Conservation (phyloP, 139 green algal species). For the Volvox reticuliferus region DNA sequence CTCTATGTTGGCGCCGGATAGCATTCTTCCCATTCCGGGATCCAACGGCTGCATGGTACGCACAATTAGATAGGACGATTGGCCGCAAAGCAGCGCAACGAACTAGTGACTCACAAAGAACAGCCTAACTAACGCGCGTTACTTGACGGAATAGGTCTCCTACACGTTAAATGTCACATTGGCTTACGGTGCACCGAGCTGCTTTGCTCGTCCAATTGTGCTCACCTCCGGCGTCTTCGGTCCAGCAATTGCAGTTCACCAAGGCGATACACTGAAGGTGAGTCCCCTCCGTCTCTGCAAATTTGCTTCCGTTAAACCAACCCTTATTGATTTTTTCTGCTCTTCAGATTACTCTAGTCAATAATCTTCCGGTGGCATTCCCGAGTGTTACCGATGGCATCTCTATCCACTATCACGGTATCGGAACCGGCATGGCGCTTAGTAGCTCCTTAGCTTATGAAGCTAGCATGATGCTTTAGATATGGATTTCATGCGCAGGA, state of each 20-base stretch:
- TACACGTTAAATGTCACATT: slow-evolving; percentile 21
- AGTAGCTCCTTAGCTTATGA: too few relatives aligned
- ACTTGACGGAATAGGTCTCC: neutral
- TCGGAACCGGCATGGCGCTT: too few relatives aligned
- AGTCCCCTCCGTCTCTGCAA: too few relatives aligned
- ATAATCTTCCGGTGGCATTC: slow-evolving; percentile 55
- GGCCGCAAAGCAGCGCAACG: too few relatives aligned
- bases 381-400: slow-evolving; percentile 60
- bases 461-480: too few relatives aligned
- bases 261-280: slow-evolving; percentile 10
- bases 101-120: too few relatives aligned
- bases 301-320: too few relatives aligned
- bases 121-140: too few relatives aligned
- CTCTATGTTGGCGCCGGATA: neutral
- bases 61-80: too few relatives aligned
- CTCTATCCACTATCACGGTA: slow-evolving; percentile 69
- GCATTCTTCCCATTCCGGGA: neutral
- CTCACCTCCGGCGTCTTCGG: neutral
- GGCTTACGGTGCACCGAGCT: neutral
- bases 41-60: neutral
- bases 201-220: slow-evolving; percentile 20
- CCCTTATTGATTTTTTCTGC: too few relatives aligned
- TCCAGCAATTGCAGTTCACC: neutral
- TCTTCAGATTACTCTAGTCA: slow-evolving; percentile 61
- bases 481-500: too few relatives aligned